These are phyloP conservation scores for Solanum verrucosum DNA, from an alignment of 257 asterid genomes.

Conservation along the genomic window DNA sequence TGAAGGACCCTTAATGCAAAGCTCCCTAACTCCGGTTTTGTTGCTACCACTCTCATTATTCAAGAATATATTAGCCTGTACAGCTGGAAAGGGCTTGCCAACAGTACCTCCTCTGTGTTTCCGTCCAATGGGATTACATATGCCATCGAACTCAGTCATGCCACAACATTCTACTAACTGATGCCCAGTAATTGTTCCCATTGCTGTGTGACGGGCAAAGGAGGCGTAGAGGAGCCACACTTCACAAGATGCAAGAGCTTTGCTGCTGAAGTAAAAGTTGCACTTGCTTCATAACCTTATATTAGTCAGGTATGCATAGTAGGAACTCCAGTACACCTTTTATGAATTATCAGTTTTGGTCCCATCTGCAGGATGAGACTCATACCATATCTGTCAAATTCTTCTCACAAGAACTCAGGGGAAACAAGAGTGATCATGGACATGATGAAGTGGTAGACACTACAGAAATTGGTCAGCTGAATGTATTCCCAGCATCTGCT, in stretches of 20 bases:
- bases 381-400: conserved; percentile 90
- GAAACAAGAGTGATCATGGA: conserved; percentile 21
- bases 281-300: conserved; percentile 86
- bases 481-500: conserved; percentile 70
- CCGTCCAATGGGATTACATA: conserved; percentile 72
- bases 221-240: conserved; percentile 94
- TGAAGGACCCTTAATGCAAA: conserved; percentile 65
- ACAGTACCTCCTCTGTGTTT: conserved; percentile 56
- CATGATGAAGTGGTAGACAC: conserved; percentile 83
- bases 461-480: conserved; percentile 62
- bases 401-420: conserved; percentile 40
- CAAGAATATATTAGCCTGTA: conserved; percentile 68
- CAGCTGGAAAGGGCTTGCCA: conserved; percentile 82
- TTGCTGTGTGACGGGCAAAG: conserved; percentile 84
- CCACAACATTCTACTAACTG: conserved; percentile 76
- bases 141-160: conserved; percentile 96
- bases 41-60: conserved; percentile 50
- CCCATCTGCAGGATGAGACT: conserved; percentile 58
- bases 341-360: conserved; percentile 32
- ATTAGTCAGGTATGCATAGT: conserved; percentile 23
- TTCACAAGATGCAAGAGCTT: conserved; percentile 78
- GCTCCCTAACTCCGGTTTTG: conserved; percentile 55
- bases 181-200: conserved; percentile 91
- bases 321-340: conserved; percentile 87
- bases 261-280: conserved; percentile 61